A percentile compares a stretch with the other conserved stretches of the same genome.
phyloP scores from a whole-genome alignment of 371 early-diverging fungal species.

The Coemansia sp. region DNA sequence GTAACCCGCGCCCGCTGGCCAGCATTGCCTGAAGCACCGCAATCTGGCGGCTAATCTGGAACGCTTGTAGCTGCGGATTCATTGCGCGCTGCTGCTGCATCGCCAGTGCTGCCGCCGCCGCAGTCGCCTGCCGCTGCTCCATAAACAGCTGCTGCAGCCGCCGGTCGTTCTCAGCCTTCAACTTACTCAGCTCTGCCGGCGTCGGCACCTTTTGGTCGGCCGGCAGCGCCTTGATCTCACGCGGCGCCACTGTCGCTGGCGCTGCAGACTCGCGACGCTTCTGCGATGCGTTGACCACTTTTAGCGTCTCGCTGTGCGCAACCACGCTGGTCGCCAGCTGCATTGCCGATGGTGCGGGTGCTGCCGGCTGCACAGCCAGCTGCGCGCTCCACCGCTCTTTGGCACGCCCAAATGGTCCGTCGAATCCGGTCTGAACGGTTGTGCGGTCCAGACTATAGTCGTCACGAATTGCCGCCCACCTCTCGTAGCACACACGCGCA shows the following conservation, averaged over 20 bases:
- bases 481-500: constrained; percentile 38
- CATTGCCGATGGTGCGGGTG: constrained; percentile 24
- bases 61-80: constrained; percentile 24
- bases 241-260: constrained; percentile 33
- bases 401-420: constrained; percentile 29
- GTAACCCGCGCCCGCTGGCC: constrained; percentile 18
- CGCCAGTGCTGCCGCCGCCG: constrained; percentile 59
- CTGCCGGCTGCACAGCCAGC: constrained; percentile 19
- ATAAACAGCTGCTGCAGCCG: constrained; percentile 65
- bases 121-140: constrained; percentile 65
- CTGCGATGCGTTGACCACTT: constrained; percentile 29
- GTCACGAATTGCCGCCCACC: constrained; percentile 42
- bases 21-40: constrained; percentile 37
- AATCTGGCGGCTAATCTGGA: constrained; percentile 26
- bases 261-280: constrained; percentile 28
- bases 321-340: constrained; percentile 36
- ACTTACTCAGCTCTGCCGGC: constrained; percentile 69
- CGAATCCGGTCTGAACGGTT: constrained; percentile 40
- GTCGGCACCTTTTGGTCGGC: constrained; percentile 59
- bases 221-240: constrained; percentile 38
- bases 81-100: constrained; percentile 40
- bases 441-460: constrained; percentile 36
- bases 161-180: constrained; percentile 72
- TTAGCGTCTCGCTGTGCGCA: constrained; percentile 29
- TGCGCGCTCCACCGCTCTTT: constrained; percentile 28